These are phyloP conservation scores for Fusarium equiseti DNA, from an alignment of 2,329 filamentous ascomycete genomes.

Conservation along the genomic window DNA sequence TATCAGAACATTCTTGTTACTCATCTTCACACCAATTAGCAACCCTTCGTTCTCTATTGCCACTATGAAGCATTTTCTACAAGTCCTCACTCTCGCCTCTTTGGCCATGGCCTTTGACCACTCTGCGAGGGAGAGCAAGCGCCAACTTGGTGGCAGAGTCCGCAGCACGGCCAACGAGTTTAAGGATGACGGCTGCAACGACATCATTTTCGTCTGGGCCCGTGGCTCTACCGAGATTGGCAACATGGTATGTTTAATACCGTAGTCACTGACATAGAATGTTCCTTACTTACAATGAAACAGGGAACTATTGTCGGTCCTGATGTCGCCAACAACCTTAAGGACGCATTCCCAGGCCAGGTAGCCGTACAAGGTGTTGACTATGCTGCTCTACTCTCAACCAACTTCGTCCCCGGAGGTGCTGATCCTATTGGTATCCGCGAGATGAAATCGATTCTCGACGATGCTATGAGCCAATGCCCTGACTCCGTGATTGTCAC, in stretches of 20 bases:
- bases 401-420: not conserved
- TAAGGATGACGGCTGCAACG: not conserved
- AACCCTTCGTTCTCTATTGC: not conserved
- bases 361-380: not conserved
- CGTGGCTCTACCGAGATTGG: not conserved
- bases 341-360: not conserved
- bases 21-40: not conserved
- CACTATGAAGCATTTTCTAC: not conserved
- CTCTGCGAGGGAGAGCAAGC: not conserved
- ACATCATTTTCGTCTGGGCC: conserved; percentile 1
- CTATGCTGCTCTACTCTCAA: not conserved
- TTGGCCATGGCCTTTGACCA: not conserved
- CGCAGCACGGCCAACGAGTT: not conserved
- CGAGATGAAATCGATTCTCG: not conserved
- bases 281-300: not conserved
- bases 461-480: not conserved
- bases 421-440: not conserved
- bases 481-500: not conserved
- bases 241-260: not conserved
- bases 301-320: not conserved
- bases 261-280: not conserved
- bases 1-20: not conserved
- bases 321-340: not conserved
- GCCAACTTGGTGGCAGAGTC: not conserved
- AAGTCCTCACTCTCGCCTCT: not conserved